These are phyloP conservation scores for Colletotrichum sp. DNA, from an alignment of 2,329 filamentous ascomycete species.

Conservation along the genomic window DNA sequence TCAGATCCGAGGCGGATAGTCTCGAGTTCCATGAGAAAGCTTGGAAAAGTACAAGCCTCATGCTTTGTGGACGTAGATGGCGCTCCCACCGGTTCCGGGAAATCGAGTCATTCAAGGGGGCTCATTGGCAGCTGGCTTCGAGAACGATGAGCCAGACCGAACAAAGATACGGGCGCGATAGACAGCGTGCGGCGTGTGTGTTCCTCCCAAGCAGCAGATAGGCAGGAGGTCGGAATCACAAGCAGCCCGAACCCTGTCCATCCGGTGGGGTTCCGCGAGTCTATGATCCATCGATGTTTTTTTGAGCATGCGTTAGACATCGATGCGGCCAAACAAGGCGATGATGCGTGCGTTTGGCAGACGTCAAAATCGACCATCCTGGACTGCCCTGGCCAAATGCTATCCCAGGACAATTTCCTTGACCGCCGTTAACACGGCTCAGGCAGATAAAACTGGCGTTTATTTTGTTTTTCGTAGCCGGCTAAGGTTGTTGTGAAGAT, in stretches of 20 bases:
- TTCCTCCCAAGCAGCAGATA: constrained; percentile 1
- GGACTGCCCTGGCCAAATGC: neutral
- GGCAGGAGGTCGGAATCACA: constrained; percentile 9
- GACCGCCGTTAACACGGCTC: neutral
- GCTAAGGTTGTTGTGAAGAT: neutral
- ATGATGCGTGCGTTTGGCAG: constrained; percentile 14
- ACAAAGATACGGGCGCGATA: constrained; percentile 18
- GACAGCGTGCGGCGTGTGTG: neutral
- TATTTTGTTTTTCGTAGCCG: neutral
- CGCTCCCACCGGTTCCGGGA: constrained; percentile 3
- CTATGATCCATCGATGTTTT: constrained; percentile 22
- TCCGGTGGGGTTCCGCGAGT: constrained; percentile 16
- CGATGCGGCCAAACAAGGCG: constrained; percentile 15
- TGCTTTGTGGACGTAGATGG: constrained; percentile 7
- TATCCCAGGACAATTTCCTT: neutral
- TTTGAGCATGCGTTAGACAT: constrained; percentile 5
- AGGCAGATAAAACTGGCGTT: neutral
- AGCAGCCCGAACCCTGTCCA: constrained; percentile 13
- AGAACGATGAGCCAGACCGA: neutral
- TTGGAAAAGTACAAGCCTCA: neutral
- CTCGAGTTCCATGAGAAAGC: neutral
- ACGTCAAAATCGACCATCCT: constrained; percentile 15
- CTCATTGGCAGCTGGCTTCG: neutral
- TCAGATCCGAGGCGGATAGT: constrained; percentile 9
- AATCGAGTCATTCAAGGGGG: neutral